phyloP scores from a whole-genome alignment of 139 green algal species.

The Chlamydomonas incerta region DNA sequence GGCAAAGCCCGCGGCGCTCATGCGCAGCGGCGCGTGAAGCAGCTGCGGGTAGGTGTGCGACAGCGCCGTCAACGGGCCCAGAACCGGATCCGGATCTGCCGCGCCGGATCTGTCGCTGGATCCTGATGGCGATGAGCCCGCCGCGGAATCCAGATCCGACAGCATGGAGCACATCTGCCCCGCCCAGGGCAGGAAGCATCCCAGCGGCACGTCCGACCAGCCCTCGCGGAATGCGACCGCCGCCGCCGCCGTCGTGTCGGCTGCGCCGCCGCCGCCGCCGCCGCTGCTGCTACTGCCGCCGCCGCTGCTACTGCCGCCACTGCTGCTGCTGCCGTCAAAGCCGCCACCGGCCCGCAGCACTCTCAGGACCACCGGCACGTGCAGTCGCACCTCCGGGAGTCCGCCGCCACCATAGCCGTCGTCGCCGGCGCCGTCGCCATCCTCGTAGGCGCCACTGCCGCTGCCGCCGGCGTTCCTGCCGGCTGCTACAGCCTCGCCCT shows the following conservation, averaged over 20 bases:
- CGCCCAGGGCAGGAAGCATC: conserved; percentile 26
- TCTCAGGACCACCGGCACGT: conserved; percentile 15
- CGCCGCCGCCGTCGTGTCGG: conserved; percentile 4
- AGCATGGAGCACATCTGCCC: conserved; percentile 30
- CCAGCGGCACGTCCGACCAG: conserved; percentile 23
- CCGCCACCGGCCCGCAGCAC: neutral
- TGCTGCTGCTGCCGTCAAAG: too few species aligned
- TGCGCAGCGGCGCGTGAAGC: conserved; percentile 16
- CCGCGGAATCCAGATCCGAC: neutral
- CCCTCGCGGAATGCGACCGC: neutral
- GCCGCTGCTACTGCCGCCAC: too few species aligned
- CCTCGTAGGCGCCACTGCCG: neutral
- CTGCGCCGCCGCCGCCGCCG: too few species aligned
- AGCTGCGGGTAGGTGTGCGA: neutral
- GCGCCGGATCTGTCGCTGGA: too few species aligned
- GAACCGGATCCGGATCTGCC: neutral
- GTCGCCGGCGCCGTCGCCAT: too few species aligned
- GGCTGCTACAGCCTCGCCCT: neutral
- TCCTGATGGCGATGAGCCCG: too few species aligned
- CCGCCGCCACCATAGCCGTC: neutral
- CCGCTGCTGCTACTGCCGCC: too few species aligned
- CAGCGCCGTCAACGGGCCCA: conserved; percentile 19
- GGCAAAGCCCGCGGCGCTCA: neutral
- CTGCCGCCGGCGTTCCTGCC: neutral
- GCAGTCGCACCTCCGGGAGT: conserved; percentile 5